Base-by-base conservation (phyloP, 495 filamentous ascomycete genomes). In the Cenococcum geophilum region DNA sequence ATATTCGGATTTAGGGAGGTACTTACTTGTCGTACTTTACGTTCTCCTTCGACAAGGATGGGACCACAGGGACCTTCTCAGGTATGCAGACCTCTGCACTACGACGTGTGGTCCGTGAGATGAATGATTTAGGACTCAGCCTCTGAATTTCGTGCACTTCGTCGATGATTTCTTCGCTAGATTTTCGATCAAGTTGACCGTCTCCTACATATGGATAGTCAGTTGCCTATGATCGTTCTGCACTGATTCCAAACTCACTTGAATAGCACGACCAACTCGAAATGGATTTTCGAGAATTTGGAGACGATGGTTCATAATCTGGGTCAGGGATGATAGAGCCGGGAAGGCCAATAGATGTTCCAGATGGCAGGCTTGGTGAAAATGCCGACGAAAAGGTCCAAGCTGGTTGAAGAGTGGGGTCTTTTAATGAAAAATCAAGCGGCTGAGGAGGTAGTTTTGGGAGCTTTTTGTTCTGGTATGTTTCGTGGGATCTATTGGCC, bases 101-200 rank as follows among this genome's bases (percentile, higher is more conserved):
- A 18, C 48, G 20, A 35, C 58, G 47, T 4, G 66, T 68, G 10
- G 62, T 62, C 16, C 59, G 58, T 1, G 58, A 36, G 36, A 68
- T 51, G 55, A 58, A 68, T 9, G 66, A 62, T 6, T 37, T 45
- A 22, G 58, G 66, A 34, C 55, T 59, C 1, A 68, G 55, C 40
- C 65, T 61, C 40, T 68, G 66, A 16, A 65, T 45, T 42, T 68
- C 58, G 42, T 62, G 50, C 45, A 65, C 59, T 40, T 68, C 62
- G 32, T 64, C 59, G 16, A 68, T 59, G 20, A 62, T 40, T 40
- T 57, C 59, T 18, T 45, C 59, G 4, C 25, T 54, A 25, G 40
- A 50, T 45, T 60, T 64, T 36, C 16, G 53, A 2, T 50, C 45
- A 53, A 50, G 47, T 48, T 47, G 54, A 4, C 59, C 58, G 23